A percentile compares a stretch with the other conserved stretches of the same genome.
Evolutionary conservation across 2,329 filamentous ascomycete species (phyloP).

Genomic region (Colletotrichum magnum): DNA sequence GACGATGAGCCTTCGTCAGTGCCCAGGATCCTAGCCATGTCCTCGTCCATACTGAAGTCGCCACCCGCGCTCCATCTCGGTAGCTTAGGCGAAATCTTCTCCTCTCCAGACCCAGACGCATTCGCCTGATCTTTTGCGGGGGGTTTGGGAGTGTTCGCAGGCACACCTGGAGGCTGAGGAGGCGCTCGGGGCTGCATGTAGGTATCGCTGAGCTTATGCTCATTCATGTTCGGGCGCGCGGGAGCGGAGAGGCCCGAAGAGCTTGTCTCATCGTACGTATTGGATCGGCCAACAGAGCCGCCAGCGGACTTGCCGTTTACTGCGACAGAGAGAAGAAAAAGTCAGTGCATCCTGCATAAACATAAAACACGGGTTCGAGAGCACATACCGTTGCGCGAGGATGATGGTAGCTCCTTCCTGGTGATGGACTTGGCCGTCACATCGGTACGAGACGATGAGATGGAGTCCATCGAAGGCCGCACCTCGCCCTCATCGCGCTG

Average conservation of each 20-base stretch:
- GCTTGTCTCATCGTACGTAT: conserved; percentile 45
- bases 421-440: conserved; percentile 65
- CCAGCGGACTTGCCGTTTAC: conserved; percentile 52
- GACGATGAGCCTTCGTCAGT: conserved; percentile 83
- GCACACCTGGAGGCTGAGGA: conserved; percentile 63
- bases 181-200: conserved; percentile 73
- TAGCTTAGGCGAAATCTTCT: conserved; percentile 75
- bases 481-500: conserved; percentile 68
- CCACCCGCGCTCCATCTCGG: conserved; percentile 84
- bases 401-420: conserved; percentile 74
- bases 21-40: conserved; percentile 90
- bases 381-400: conserved; percentile 60
- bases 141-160: conserved; percentile 53
- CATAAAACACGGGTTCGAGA: conserved; percentile 35
- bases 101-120: conserved; percentile 52
- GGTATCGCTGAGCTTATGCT: conserved; percentile 63
- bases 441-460: conserved; percentile 56
- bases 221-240: conserved; percentile 49
- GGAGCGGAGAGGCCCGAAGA: conserved; percentile 36
- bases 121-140: conserved; percentile 63
- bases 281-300: conserved; percentile 40
- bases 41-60: conserved; percentile 95
- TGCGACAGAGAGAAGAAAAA: conserved; percentile 44
- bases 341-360: conserved; percentile 37
- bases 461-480: conserved; percentile 60